Evolutionary conservation across 257 asterid genomes (phyloP).

Genomic region (Solanum pimpinellifolium): DNA sequence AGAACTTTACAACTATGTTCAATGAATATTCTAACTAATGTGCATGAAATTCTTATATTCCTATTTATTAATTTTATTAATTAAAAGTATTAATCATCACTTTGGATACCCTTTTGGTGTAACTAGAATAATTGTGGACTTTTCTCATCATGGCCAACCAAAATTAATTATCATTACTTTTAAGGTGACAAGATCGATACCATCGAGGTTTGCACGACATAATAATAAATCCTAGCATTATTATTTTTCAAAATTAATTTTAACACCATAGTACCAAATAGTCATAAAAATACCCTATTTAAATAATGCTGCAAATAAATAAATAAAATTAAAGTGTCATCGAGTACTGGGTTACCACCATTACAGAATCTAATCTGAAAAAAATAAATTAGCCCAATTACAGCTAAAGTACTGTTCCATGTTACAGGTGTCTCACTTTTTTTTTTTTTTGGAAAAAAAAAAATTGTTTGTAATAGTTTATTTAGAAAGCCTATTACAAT

Average conservation of each 20-base stretch:
- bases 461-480: neutral
- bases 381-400: slow-evolving; percentile 9
- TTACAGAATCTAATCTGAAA: slow-evolving; percentile 18
- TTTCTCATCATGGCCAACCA: neutral
- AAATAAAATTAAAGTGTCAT: slow-evolving; percentile 16
- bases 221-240: neutral
- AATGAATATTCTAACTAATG: neutral
- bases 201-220: slow-evolving; percentile 39
- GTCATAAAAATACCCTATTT: neutral
- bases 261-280: neutral
- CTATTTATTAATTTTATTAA: no score
- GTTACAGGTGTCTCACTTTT: slow-evolving; percentile 9
- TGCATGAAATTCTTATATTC: neutral
- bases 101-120: neutral
- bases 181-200: slow-evolving; percentile 18
- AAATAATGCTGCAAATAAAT: neutral
- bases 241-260: neutral
- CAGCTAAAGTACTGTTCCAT: slow-evolving; percentile 38
- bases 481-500: neutral
- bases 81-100: neutral
- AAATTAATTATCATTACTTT: neutral
- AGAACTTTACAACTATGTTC: neutral
- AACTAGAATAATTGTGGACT: neutral
- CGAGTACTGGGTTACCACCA: slow-evolving; percentile 33
- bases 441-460: neutral